Conservation (phyloP, 768 basidiomycete genomes). For the Rubroboletus satanas region DNA sequence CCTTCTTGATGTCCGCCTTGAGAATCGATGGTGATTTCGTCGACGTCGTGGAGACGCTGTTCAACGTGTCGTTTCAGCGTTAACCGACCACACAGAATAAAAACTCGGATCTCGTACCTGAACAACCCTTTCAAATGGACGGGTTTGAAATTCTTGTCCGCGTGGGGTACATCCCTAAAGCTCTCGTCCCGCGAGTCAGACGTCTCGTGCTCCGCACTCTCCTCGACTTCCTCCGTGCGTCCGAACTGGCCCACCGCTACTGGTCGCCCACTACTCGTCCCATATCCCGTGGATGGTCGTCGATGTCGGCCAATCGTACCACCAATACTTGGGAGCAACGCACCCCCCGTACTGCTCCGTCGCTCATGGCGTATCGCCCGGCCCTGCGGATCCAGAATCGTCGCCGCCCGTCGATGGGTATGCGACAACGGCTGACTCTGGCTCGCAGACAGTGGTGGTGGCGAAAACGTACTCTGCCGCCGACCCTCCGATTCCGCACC, state of each 20-base stretch:
- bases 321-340: constrained; percentile 42
- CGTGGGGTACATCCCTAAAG: constrained; percentile 45
- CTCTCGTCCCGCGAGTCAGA: constrained; percentile 38
- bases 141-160: constrained; percentile 83
- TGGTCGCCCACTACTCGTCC: constrained; percentile 28
- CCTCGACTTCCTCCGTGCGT: constrained; percentile 46
- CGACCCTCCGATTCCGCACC: constrained; percentile 21
- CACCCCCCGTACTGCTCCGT: constrained; percentile 72
- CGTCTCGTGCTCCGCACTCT: constrained; percentile 41
- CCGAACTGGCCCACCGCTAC: constrained; percentile 47
- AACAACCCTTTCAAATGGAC: constrained; percentile 95
- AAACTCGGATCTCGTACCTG: constrained; percentile 47
- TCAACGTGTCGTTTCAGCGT: background rate
- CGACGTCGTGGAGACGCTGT: constrained; percentile 90
- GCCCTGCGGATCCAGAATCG: constrained; percentile 67
- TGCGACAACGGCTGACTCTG: constrained; percentile 56
- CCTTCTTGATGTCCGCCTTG: constrained; percentile 79
- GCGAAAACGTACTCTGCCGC: constrained; percentile 23
- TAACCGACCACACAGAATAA: background rate
- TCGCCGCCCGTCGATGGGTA: constrained; percentile 71
- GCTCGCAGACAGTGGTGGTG: constrained; percentile 37
- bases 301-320: constrained; percentile 67
- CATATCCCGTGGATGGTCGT: constrained; percentile 67
- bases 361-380: constrained; percentile 64
- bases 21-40: constrained; percentile 80